Base-by-base conservation (phyloP, 345 rosid genomes). In the Excoecaria agallocha region DNA sequence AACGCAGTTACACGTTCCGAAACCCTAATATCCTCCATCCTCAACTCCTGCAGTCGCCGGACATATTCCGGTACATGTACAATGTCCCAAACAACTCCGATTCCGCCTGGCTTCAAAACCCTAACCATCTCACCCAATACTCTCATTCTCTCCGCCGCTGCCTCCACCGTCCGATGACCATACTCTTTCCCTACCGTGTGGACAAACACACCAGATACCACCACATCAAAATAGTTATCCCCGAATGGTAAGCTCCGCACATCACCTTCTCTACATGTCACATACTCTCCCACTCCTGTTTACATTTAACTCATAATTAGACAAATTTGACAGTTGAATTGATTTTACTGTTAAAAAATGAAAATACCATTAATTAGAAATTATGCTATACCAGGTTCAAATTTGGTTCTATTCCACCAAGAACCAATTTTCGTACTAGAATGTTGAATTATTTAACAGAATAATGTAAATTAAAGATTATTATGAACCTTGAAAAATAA, bases 201-300 rank as follows among this genome's bases (percentile, higher is more conserved):
- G 57, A 92, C 89, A 80, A 89, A 91, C 68, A 82, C 89, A 7
- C 87, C 98, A 1, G 98, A 94, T 2, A 92, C 97, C 79, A 94
- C 98, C 83, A 90, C 98, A 73, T 94, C 98, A 72, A 93, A 92
- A 67, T 89, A 94, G 83, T 89, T 87, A 58, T 92, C 98, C 49
- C 87, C 84, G 45, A 93, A 92, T 38, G 98, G 97, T 46, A 94
- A 85, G 24, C 94, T 77, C 85, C 94, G 84, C 45, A 93, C 93
- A 78, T 94, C 98, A 0, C 93, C 98, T 79, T 92, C 95, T 58
- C 90, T 89, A 84, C 98, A 92, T 4, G 98, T 92, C 46, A 94
- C 98, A 70, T 94, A 94, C 76, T 94, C 98, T 78, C 90, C 95
- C 1, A 94, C 98, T 9, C 98, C 98, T 92, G 55, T 17, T 68